Percentiles rank a stretch among this genome's conserved stretches.
Conservation (phyloP, 2,329 filamentous ascomycete species). For the Fusarium sp. region DNA sequence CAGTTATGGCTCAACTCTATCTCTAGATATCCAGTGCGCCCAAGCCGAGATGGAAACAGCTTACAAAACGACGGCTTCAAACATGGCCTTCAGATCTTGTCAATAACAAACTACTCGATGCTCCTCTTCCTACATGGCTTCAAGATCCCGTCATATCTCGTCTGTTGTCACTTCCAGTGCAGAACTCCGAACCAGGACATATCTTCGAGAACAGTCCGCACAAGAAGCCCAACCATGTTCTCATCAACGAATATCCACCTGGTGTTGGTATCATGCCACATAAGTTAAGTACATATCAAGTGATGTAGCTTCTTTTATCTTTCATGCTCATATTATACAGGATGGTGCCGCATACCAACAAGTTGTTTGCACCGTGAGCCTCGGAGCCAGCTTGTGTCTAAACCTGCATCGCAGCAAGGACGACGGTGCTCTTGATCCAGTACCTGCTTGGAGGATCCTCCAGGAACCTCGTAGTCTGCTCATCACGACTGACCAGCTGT, state of each 20-base stretch:
- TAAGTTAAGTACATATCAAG: conserved; percentile 63
- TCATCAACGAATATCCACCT: conserved; percentile 91
- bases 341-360: conserved; percentile 89
- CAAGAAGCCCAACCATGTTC: conserved; percentile 83
- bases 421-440: conserved; percentile 65
- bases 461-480: conserved; percentile 87
- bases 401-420: conserved; percentile 76
- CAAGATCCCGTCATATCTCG: conserved; percentile 74
- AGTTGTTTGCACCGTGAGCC: conserved; percentile 89
- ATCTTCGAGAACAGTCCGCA: conserved; percentile 77
- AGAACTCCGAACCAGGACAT: conserved; percentile 46
- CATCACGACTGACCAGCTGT: conserved; percentile 75
- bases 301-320: conserved; percentile 11
- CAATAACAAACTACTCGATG: conserved; percentile 78
- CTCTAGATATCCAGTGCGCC: conserved; percentile 69
- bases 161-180: conserved; percentile 61
- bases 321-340: conserved; percentile 52
- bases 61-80: conserved; percentile 90
- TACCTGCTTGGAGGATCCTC: conserved; percentile 69
- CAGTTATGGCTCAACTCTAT: conserved; percentile 28
- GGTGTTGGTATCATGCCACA: conserved; percentile 97
- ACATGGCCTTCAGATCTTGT: conserved; percentile 89
- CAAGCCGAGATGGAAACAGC: conserved; percentile 83
- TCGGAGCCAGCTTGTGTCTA: conserved; percentile 81
- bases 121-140: conserved; percentile 81